Percentiles rank a stretch among this genome's conserved stretches.
Evolutionary conservation across 108 stramenopile genomes (phyloP).

Genomic region (Stephanodiscus minutulus): DNA sequence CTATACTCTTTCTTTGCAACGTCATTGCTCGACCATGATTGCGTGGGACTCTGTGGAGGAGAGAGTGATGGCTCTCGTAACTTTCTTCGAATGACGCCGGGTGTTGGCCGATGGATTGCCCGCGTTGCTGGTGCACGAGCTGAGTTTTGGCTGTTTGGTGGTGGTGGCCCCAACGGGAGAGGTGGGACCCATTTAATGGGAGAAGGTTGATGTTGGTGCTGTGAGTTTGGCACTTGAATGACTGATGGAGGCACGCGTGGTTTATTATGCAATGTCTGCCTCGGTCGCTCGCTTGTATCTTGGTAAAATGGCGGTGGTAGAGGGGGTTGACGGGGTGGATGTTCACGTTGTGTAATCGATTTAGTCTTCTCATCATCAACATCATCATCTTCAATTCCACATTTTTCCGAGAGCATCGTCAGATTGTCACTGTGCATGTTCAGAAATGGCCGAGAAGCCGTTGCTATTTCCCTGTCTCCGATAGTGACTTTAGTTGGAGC

Average conservation of each 20-base stretch:
- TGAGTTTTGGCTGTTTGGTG: conserved; percentile 1
- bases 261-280: not conserved
- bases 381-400: not conserved
- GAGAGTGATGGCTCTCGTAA: conserved; percentile 39
- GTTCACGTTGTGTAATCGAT: not conserved
- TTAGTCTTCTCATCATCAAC: not conserved
- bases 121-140: conserved; percentile 13
- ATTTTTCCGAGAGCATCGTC: not conserved
- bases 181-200: not conserved
- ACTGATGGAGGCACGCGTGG: not conserved
- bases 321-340: not conserved
- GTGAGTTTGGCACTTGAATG: conserved; percentile 3
- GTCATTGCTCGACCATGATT: conserved; percentile 16
- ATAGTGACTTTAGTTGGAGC: conserved; percentile 20
- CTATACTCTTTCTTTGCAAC: not conserved
- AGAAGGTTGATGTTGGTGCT: conserved; percentile 2
- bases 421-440: conserved; percentile 3
- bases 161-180: not conserved
- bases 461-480: not conserved
- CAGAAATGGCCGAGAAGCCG: not conserved
- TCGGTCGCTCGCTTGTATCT: not conserved
- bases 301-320: not conserved
- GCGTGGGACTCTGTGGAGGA: conserved; percentile 29
- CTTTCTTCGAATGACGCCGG: conserved; percentile 47
- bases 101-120: conserved; percentile 28